Evolutionary conservation across 345 rosid genomes (phyloP), one percentile per base, ranked within the genome.

Genomic region (Schrenkiella parvula): DNA sequence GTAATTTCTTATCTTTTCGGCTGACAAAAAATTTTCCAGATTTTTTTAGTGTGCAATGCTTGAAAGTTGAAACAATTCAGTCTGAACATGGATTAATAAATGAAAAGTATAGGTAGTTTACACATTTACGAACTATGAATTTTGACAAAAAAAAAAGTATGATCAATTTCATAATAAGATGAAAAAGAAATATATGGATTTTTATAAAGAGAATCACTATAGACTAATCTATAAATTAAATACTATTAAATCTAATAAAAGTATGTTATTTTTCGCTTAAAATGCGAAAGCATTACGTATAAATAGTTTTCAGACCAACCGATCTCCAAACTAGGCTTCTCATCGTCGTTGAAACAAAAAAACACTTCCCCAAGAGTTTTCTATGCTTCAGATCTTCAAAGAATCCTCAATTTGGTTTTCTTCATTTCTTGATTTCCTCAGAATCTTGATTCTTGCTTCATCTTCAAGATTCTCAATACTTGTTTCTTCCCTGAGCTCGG

Each of bases 221-320:
- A 12, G 13, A 58, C 1, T 34, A 35, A 47, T 47, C 41, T 38
- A 32, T 63, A 63, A 63, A 17, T n/a, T 63, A 21, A 71, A 23
- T 39, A n/a, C 52, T 21, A 71, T 52, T 10, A 62, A 17, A 62
- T 70, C 66, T 70, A 70, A 34, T 15, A 34, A 15, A 41, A 4
- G 26, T 66, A 35, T 48, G 59, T 48, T 48, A 48, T 48, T 44
- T 42, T 57, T 22, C 10, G 66, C 48, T 58, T 2, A 59, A 35
- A 70, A 47, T 71, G 68, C 42, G n/a, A 67, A 67, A 39, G 34
- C 75, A 60, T 58, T 46, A 64, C 66, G 71, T 73, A 73, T 66
- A 32, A 13, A 73, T 57, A 66, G 72, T 73, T 56, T 56, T 38
- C 58, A 28, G 26, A 46, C 19, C 59, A 56, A 56, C 14, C 42